Evolutionary conservation across 2,329 filamentous ascomycete species (phyloP), one percentile per base, ranked within the genome.

Genomic region (Diatrype stigma): DNA sequence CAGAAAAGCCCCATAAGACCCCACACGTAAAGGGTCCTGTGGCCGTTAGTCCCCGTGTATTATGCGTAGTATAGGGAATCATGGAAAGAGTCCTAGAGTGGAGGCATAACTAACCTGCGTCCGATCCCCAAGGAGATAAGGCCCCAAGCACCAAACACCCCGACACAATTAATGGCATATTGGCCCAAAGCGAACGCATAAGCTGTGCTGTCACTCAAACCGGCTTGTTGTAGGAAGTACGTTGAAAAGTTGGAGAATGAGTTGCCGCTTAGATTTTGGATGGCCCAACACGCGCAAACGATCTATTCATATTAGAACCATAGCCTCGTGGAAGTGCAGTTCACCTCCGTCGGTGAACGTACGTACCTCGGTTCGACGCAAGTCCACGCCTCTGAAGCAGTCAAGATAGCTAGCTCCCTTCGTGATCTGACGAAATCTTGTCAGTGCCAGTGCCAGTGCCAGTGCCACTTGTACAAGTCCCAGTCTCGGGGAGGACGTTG

Each of bases 81-180:
- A 34, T 23, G 50, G 26, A 28, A 52, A 40, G 19, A 44, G 32
- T 32, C n/a, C 7, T 40, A 12, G 26, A 37, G 34, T 7, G 14
- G 34, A 17, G 34, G 16, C n/a, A 37, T 46, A 16, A 46, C 55
- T 44, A 47, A 63, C 49, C 90, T 82, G 47, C 90, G 87, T 46
- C 90, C 90, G 47, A 92, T 71, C 2, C 88, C 88, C 21, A 82
- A 62, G 8, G 81, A 83, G 85, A 94, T 92, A 47, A 95, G 74
- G 56, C 81, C 82, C 89, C 90, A 95, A 1, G 90, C 86, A 40
- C 87, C 87, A 55, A 94, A 84, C 3, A 92, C 88, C 45, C 89
- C 90, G 28, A 83, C 82, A 79, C 91, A 90, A 71, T 92, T 88
- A 63, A 88, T 84, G 45, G 75, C 81, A 54, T 85, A 85, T 63